Base-by-base conservation (phyloP, 2,329 filamentous ascomycete genomes). In the Botryotinia narcissicola region DNA sequence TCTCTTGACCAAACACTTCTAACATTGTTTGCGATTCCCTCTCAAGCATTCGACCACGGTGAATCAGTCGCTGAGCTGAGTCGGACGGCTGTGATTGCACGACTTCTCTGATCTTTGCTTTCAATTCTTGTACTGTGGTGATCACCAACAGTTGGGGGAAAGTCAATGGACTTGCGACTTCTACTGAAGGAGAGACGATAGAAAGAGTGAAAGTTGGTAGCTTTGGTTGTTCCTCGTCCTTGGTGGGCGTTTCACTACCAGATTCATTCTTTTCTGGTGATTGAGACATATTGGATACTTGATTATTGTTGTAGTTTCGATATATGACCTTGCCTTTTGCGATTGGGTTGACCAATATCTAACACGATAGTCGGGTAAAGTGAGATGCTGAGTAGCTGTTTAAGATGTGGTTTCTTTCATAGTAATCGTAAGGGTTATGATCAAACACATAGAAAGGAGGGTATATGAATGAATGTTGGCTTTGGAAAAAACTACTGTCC, bases 51-150 rank as follows among this genome's bases (percentile, higher is more conserved):
- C 88, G 86, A 1, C 89, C 89, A 60, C 87, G 84, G 77, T 91
- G 86, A 54, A 91, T 91, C 74, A 91, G 81, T 60, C 89, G 84
- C 79, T 91, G 88, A 48, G 86, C 84, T 48, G 88, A 85, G 74
- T 89, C 84, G 25, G 84, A 77, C 5, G 88, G 88, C 70, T 84
- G 86, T 62, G 85, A 80, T 37, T 84, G 81, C 60, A 90, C 79
- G 5, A 80, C 78, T 77, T 88, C 83, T 46, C 87, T 86, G 73
- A 91, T 89, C 79, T 83, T 87, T 61, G 86, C 85, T 79, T 90
- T 91, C 48, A 91, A 81, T 79, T 89, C 83, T 73, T 84, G 85
- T 66, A 91, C 83, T 0, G 87, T 90, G 2, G 86, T 88, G 1
- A 83, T 82, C 59, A 83, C 82, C 22, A 86, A 82, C 18, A 90